Base-by-base conservation (phyloP, 805 yeast genomes). In the Jamesozyma spencerorum region DNA sequence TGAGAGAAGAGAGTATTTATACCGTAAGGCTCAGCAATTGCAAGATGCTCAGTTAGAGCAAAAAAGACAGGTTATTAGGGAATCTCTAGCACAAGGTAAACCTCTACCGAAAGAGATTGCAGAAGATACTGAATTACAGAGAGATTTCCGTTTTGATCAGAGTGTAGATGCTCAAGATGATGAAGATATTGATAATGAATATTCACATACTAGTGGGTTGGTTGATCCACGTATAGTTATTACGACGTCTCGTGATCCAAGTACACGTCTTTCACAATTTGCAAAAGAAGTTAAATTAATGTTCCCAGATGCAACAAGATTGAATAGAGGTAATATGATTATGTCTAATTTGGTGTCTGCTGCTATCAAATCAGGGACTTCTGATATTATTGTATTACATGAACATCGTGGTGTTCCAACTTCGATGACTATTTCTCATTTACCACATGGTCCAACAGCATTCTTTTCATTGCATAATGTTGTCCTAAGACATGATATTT, bases 401-500 rank as follows among this genome's bases (percentile, higher is more conserved):
- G 99, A 92, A 60, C 98, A 92, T 64, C 74, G 99, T 64, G 99
- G 99, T 75, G 90, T 85, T 0, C 99, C 99, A 39, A 88, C 96
- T 0, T 85, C 96, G 1, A 55, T 92, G 44, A 90, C 97, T 1
- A 67, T 92, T 20, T 81, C 92, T 27, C 99, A 92, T 68, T 84
- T 92, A 61, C 99, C 98, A 3, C 95, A 92, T 59, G 99, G 99
- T 0, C 99, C 98, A 15, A 84, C 97, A 2, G 94, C 92, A 27
- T 81, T 84, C 35, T 92, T 92, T 70, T 85, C 97, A 10, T 68
- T 92, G 42, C 97, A 92, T 64, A 92, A 92, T 55, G 97, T 92
- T 40, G 87, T 85, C 19, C 69, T 92, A 42, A 80, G 97, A 62
- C 99, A 92, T 62, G 99, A 92, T 65, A 74, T 92, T 34, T 69